Evolutionary conservation across 306 rosid species (phyloP).

Genomic region (Nissolia schottii): DNA sequence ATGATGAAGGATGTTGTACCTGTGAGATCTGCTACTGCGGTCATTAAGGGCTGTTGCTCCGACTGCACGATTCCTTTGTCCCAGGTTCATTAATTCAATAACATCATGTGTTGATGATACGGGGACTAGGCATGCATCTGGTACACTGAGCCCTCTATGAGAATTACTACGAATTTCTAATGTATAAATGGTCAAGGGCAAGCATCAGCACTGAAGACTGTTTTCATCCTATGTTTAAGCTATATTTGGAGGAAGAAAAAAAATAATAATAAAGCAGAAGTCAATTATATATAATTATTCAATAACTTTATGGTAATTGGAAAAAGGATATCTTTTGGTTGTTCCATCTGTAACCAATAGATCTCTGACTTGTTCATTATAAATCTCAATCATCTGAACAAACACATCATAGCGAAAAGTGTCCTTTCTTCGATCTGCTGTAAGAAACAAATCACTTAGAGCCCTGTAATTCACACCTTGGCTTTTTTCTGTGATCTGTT

Average conservation of each 20-base stretch:
- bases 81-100: slow-evolving; percentile 92
- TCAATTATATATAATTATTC: no score
- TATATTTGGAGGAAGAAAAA: slow-evolving; percentile 1
- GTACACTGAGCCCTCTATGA: slow-evolving; percentile 86
- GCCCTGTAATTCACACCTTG: slow-evolving; percentile 98
- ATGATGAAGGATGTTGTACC: slow-evolving; percentile 42
- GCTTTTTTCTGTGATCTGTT: slow-evolving; percentile 76
- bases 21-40: slow-evolving; percentile 98
- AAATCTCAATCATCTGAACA: slow-evolving; percentile 98
- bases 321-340: slow-evolving; percentile 93
- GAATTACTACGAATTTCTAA: slow-evolving; percentile 92
- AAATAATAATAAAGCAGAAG: no score
- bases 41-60: slow-evolving; percentile 98
- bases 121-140: slow-evolving; percentile 77
- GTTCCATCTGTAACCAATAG: slow-evolving; percentile 81
- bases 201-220: slow-evolving; percentile 2
- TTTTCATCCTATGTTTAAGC: slow-evolving; percentile 2
- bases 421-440: slow-evolving; percentile 85
- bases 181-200: slow-evolving; percentile 54
- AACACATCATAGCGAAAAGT: slow-evolving; percentile 73
- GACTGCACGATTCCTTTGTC: slow-evolving; percentile 87
- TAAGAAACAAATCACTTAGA: slow-evolving; percentile 75
- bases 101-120: slow-evolving; percentile 85
- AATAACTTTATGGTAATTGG: no score
- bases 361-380: slow-evolving; percentile 97